Evolutionary conservation across 805 yeast species (phyloP), one percentile per base, ranked within the genome.

Genomic region (Candida qinlingensis): DNA sequence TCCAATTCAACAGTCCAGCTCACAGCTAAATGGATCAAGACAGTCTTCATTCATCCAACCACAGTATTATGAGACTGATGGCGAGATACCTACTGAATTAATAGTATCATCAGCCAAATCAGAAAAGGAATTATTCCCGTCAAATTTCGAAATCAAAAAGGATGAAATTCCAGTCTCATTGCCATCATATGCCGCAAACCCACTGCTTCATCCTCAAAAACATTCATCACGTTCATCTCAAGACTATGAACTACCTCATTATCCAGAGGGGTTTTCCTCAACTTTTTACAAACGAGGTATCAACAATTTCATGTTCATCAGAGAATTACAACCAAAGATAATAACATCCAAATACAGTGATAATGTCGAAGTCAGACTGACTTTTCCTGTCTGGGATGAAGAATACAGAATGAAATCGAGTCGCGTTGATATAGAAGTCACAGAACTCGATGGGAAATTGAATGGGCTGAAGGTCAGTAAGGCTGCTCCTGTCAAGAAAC

Each of bases 291-390:
- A 71, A 42, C 58, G 79, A 41, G 77, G 77, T 4, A 65, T 65
- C n/a, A 74, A 73, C 49, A 72, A 72, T 53, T 75, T 75, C 52
- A 74, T 75, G 78, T 75, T 74, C 62, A 77, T 74, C 4, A 62
- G 79, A 49, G 79, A 75, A 52, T 57, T 75, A 30, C 79, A 74
- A 50, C 69, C 75, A 34, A 74, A 74, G 50, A 64, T 74, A 56
- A 68, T 73, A 19, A 65, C 74, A 11, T 69, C 69, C 25, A 72
- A 71, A 45, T 54, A 64, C 26, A 60, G 65, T 39, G 65, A 62
- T 25, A 58, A 58, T 6, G 76, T 73, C 2, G 79, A 74, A 49
- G 67, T 74, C 42, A 59, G 59, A 8, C 59, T 74, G 5, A 71
- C 74, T 10, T 50, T 73, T 31, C 79, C 79, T 47, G 50, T 59